Base-by-base conservation (phyloP, 2,329 filamentous ascomycete species). In the Coniella vitis region DNA sequence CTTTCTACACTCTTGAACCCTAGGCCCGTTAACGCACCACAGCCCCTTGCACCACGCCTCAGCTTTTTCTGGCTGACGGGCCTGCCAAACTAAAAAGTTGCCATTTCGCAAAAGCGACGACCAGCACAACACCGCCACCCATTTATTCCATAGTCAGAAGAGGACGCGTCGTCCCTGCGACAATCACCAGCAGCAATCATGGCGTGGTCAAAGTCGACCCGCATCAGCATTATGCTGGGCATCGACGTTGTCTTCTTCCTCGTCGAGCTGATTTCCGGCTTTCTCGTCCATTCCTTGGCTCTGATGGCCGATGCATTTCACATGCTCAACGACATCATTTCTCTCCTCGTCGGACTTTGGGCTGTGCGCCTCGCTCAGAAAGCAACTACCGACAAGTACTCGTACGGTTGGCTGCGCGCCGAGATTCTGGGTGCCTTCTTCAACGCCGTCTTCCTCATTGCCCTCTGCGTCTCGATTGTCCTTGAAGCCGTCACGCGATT, bases 251-350 rank as follows among this genome's bases (percentile, higher is more conserved):
- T 79, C 36, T 98, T 98, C 73, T 96, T 98, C 70, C 69, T 95
- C 41, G 72, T 97, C 51, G 93, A 98, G 69, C 71, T 98, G 54
- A 81, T 86, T 50, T 82, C 86, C 54, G 91, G 93, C 54, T 88
- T 95, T 73, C 73, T 84, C 55, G 89, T 95, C 53, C 85, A 90
- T 63, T 97, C 93, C 16, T 79, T 98, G 58, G 93, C 93, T 34
- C 78, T 98, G 51, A 90, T 94, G 63, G 93, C 93, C 47, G 93
- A 98, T 72, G 90, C 93, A 52, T 98, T 98, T 68, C 93, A 98
- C 70, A 98, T 98, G 93, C 76, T 98, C 53, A 98, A 98, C 73
- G 93, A 98, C 79, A 93, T 98, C 59, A 84, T 98, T 53, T 97
- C 93, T 1, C 74, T 98, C 13, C 78, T 84, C 49, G 91, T 98